These are phyloP conservation scores for Kitagawia praeruptora DNA, from an alignment of 129 eudicot genomes.

Conservation along the genomic window DNA sequence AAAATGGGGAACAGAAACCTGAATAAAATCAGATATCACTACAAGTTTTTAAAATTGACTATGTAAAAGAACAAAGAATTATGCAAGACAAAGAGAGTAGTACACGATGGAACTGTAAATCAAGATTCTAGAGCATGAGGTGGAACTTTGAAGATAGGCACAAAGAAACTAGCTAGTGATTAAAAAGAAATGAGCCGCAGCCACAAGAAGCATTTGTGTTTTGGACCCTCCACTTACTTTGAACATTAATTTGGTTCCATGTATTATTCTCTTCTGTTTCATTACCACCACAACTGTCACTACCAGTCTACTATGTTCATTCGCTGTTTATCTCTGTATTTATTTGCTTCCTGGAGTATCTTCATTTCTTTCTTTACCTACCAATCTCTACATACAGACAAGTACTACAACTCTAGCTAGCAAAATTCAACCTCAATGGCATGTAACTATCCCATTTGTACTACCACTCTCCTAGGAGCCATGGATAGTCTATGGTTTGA, in stretches of 20 bases:
- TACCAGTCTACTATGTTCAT: not conserved
- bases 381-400: not conserved
- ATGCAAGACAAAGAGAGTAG: not conserved
- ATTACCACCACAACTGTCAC: conserved; percentile 7
- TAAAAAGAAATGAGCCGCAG: not conserved
- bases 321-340: not conserved
- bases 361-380: not conserved
- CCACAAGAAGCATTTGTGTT: not conserved
- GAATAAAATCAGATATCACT: not conserved
- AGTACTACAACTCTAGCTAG: not conserved
- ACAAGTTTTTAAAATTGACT: not conserved
- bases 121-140: not conserved
- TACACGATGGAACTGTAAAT: not conserved
- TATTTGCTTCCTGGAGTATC: not conserved
- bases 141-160: not conserved
- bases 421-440: not conserved
- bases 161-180: not conserved
- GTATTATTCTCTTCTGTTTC: not conserved
- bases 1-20: not conserved
- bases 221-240: conserved; percentile 8
- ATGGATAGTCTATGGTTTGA: conserved; percentile 4
- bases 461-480: conserved; percentile 2
- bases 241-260: not conserved
- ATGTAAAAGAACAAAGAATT: not conserved
- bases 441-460: not conserved